Conservation (phyloP, 1,284 basidiomycete species). For the Irpex sp. region DNA sequence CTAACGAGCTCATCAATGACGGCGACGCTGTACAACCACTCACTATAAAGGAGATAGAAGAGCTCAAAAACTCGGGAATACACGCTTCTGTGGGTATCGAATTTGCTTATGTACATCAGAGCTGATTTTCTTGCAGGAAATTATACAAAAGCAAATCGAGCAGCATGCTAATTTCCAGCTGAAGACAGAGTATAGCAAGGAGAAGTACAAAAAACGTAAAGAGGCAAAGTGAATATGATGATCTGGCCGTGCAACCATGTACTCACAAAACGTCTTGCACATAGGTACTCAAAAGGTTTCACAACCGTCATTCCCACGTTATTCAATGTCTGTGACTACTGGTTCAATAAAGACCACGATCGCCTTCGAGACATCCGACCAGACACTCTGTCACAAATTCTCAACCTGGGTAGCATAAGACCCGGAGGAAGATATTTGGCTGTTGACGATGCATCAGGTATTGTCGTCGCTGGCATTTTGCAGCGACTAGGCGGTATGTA, state of each 20-base stretch:
- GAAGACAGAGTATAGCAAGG: constrained; percentile 96
- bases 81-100: constrained; percentile 59
- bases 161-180: constrained; percentile 85
- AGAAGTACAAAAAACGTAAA: constrained; percentile 93
- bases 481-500: constrained; percentile 81
- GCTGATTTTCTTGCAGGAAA: constrained; percentile 56
- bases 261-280: constrained; percentile 2
- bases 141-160: constrained; percentile 90
- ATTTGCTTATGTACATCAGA: background rate
- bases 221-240: constrained; percentile 76
- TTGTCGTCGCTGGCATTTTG: constrained; percentile 83
- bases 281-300: constrained; percentile 85
- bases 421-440: constrained; percentile 88
- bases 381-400: constrained; percentile 87
- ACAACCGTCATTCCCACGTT: constrained; percentile 87
- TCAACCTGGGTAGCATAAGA: constrained; percentile 80
- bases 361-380: constrained; percentile 84
- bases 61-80: constrained; percentile 72
- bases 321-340: constrained; percentile 87
- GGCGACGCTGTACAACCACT: constrained; percentile 76
- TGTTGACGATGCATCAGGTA: constrained; percentile 89
- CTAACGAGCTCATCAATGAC: constrained; percentile 86
- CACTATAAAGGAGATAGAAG: constrained; percentile 77
- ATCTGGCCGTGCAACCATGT: background rate
- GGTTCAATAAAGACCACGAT: constrained; percentile 79